These are phyloP conservation scores for Ceratocystis harringtonii DNA, from an alignment of 2,329 filamentous ascomycete species.

Conservation along the genomic window DNA sequence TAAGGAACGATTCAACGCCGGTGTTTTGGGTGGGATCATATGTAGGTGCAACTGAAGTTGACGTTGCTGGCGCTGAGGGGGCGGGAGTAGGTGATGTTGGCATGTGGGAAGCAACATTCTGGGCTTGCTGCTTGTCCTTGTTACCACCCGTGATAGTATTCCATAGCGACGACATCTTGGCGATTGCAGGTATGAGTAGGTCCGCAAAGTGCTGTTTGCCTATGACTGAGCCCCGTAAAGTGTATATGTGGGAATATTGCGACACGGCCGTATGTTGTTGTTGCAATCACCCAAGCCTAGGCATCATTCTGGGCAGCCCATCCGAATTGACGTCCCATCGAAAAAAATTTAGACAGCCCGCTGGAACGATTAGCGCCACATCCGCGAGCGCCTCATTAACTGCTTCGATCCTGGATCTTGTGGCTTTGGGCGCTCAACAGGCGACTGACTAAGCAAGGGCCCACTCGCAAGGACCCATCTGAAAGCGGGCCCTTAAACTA, in stretches of 20 bases:
- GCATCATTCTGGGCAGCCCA: slow-evolving; percentile 2
- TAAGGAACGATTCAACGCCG: slow-evolving; percentile 78
- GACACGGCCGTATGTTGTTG: slow-evolving; percentile 7
- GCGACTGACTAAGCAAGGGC: slow-evolving; percentile 10
- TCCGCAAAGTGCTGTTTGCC: not conserved
- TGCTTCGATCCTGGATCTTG: not conserved
- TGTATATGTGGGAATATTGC: not conserved
- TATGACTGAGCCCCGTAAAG: not conserved
- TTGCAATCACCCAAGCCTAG: not conserved
- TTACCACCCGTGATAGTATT: slow-evolving; percentile 46
- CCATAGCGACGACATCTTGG: slow-evolving; percentile 43
- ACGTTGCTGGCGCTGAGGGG: slow-evolving; percentile 32
- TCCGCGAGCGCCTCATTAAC: slow-evolving; percentile 1
- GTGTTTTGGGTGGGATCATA: slow-evolving; percentile 61
- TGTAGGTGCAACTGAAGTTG: slow-evolving; percentile 37
- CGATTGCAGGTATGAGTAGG: slow-evolving; percentile 5
- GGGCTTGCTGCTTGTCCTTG: slow-evolving; percentile 30
- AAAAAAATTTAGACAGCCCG: slow-evolving; percentile 13
- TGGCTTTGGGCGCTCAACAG: not conserved
- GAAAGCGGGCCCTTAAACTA: slow-evolving; percentile 9
- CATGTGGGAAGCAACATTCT: slow-evolving; percentile 22
- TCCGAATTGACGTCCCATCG: slow-evolving; percentile 1
- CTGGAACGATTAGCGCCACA: slow-evolving; percentile 12
- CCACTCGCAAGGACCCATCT: slow-evolving; percentile 4
- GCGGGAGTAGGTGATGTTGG: slow-evolving; percentile 5